phyloP scores from a whole-genome alignment of 2,329 filamentous ascomycete genomes.

The Elsinoe australis region DNA sequence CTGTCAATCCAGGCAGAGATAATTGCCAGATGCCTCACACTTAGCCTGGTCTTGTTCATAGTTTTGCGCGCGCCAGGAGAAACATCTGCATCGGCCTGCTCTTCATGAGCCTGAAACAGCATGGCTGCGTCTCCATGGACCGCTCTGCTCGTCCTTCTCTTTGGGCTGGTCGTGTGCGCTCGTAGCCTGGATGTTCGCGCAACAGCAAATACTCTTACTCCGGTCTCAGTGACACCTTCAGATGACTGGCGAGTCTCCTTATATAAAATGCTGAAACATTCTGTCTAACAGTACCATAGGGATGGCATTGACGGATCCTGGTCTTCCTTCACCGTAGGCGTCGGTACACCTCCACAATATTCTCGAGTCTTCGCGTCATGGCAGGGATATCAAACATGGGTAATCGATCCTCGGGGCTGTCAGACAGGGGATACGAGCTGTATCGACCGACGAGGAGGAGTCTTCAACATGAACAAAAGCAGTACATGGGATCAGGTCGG shows the following conservation, averaged over 20 bases:
- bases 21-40: too few relatives aligned
- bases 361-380: conserved; percentile 58
- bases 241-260: conserved; percentile 1
- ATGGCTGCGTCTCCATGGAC: conserved; percentile 6
- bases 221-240: conserved; percentile 13
- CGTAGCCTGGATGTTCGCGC: conserved; percentile 7
- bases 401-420: conserved; percentile 54
- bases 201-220: background rate
- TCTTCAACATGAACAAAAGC: conserved; percentile 50
- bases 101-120: conserved; percentile 2
- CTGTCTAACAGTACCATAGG: conserved; percentile 34
- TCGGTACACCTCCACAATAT: conserved; percentile 47
- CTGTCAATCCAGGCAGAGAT: too few relatives aligned
- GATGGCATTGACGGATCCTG: conserved; percentile 61
- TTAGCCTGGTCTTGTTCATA: too few relatives aligned
- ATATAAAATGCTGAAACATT: background rate
- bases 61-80: too few relatives aligned
- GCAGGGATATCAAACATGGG: conserved; percentile 63
- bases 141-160: background rate
- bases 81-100: too few relatives aligned
- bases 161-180: background rate
- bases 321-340: conserved; percentile 59
- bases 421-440: conserved; percentile 37
- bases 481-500: conserved; percentile 53
- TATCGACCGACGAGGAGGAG: conserved; percentile 48